These are phyloP conservation scores for Boletellus sp. DNA, from an alignment of 768 basidiomycete genomes.

Conservation along the genomic window DNA sequence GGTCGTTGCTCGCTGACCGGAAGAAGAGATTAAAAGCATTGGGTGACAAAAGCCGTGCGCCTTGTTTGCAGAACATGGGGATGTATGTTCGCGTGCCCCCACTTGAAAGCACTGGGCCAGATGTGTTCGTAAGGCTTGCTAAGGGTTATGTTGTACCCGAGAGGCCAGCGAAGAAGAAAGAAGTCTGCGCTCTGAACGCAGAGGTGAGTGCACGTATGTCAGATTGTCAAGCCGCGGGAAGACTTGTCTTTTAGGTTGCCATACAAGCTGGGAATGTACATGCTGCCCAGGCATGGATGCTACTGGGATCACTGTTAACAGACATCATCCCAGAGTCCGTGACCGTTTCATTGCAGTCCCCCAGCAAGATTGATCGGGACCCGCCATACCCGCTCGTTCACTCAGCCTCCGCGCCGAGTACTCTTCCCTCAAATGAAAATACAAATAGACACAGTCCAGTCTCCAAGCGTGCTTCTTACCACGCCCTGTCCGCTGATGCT, in stretches of 20 bases:
- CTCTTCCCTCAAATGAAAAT: constrained; percentile 29
- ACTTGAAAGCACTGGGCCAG: constrained; percentile 25
- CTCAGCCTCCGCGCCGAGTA: constrained; percentile 42
- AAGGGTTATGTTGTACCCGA: constrained; percentile 50
- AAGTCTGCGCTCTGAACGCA: constrained; percentile 59
- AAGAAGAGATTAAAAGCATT: constrained; percentile 49
- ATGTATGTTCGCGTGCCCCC: constrained; percentile 33
- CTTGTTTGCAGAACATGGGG: constrained; percentile 56
- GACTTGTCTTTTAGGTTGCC: constrained; percentile 43
- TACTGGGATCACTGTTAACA: constrained; percentile 55
- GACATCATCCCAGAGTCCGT: constrained; percentile 42
- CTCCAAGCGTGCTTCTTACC: constrained; percentile 25
- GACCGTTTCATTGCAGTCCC: constrained; percentile 24
- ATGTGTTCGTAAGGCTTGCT: constrained; percentile 58
- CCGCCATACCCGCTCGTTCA: constrained; percentile 32
- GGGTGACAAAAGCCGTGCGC: constrained; percentile 52
- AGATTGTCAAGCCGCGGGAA: background rate
- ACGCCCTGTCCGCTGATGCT: constrained; percentile 26
- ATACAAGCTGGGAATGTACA: constrained; percentile 51
- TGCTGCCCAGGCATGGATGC: constrained; percentile 63
- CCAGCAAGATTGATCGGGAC: constrained; percentile 14
- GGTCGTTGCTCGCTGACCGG: constrained; percentile 21
- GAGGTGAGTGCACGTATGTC: constrained; percentile 34
- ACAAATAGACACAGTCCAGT: constrained; percentile 2
- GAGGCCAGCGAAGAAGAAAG: constrained; percentile 35